Base-by-base conservation (phyloP, 495 filamentous ascomycete genomes). In the Penicillium subrubescens region DNA sequence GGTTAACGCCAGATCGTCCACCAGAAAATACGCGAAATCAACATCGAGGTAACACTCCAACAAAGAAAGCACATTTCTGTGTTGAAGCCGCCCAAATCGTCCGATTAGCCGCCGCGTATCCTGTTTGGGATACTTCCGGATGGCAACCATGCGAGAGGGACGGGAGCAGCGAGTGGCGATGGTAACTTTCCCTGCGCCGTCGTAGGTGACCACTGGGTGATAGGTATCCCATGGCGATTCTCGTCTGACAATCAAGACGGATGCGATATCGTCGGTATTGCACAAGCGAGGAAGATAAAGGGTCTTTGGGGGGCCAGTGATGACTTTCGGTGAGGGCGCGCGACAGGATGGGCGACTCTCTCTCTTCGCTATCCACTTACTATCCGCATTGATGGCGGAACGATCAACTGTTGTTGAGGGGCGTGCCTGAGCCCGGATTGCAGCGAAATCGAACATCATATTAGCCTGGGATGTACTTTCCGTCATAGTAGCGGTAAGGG, bases 101-200 rank as follows among this genome's bases (percentile, higher is more conserved):
- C 50, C 17, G 23, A 63, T 63, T 15, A 63, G 48, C 44, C 61
- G 37, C 31, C 39, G 53, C 48, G 61, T 29, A 37, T 63, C 37
- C 34, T 63, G 11, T 50, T 46, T 63, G 6, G 4, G 6, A 19
- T 63, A 63, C 57, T 5, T 63, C 34, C 39, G 27, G 43, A 63
- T 63, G 53, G 61, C 61, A 33, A 63, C 61, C 39, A 63, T 51
- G 29, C 39, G 53, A 57, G 53, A 57, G 15, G 53, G 61, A 27
- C 57, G 57, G 23, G 57, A 48, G 43, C 57, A 43, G 43, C 57
- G 57, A 27, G 57, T 48, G 57, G 52, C 39, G 57, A 63, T 63
- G 21, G 29, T 57, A 25, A 63, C 53, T 48, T 63, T 48, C 2
- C 61, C 39, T 8, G 61, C 53, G 53, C 48, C 50, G 39, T 63